Evolutionary conservation across 1,284 basidiomycete species (phyloP).

Genomic region (Apiotrichum laibachii): DNA sequence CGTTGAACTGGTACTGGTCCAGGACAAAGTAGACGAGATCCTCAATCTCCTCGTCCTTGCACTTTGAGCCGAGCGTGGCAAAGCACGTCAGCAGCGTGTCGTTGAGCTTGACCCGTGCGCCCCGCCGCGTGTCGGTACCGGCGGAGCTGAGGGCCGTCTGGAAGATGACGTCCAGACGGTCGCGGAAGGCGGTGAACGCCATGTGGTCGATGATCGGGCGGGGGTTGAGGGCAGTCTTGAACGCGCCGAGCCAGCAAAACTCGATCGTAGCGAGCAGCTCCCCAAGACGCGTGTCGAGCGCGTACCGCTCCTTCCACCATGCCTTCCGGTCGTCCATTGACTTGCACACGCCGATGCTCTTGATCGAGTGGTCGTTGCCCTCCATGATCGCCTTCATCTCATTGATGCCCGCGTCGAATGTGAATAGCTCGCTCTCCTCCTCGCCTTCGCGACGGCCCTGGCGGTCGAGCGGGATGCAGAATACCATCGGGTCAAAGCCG

Average conservation of each 20-base stretch:
- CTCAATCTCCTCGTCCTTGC: slow-evolving; percentile 88
- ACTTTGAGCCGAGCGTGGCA: slow-evolving; percentile 72
- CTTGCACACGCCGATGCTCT: slow-evolving; percentile 51
- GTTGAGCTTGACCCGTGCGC: slow-evolving; percentile 59
- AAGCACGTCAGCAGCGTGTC: slow-evolving; percentile 79
- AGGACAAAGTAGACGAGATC: slow-evolving; percentile 92
- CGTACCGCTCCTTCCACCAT: slow-evolving; percentile 82
- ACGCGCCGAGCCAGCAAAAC: slow-evolving; percentile 93
- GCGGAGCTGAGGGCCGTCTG: slow-evolving; percentile 61
- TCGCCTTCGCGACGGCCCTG: slow-evolving; percentile 75
- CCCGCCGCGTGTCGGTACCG: slow-evolving; percentile 48
- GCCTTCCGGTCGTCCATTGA: slow-evolving; percentile 21
- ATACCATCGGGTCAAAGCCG: slow-evolving; percentile 66
- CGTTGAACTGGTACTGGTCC: slow-evolving; percentile 90
- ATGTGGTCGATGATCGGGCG: slow-evolving; percentile 56
- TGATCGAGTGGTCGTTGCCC: slow-evolving; percentile 56
- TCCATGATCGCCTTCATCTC: slow-evolving; percentile 78
- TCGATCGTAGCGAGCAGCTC: slow-evolving; percentile 81
- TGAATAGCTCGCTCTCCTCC: slow-evolving; percentile 69
- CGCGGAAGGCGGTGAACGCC: slow-evolving; percentile 59
- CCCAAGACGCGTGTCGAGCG: slow-evolving; percentile 72
- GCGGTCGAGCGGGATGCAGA: slow-evolving; percentile 77
- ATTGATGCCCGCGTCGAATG: slow-evolving; percentile 67
- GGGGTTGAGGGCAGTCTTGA: slow-evolving; percentile 80
- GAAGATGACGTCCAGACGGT: slow-evolving; percentile 71